Evolutionary conservation across 495 filamentous ascomycete genomes (phyloP).

Genomic region (Neurospora cerealis): DNA sequence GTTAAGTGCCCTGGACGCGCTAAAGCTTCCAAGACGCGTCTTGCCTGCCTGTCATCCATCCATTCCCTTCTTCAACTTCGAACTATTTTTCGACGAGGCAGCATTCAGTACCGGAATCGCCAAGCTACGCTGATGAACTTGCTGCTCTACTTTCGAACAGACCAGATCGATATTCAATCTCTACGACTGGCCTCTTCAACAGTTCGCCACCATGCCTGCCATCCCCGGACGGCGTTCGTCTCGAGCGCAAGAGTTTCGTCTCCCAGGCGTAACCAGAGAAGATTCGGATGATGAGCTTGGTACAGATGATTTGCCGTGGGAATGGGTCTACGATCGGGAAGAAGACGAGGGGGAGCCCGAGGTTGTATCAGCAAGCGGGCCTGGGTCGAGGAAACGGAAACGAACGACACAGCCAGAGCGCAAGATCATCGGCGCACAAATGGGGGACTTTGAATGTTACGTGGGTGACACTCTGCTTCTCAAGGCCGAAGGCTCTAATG

Average conservation of each 20-base stretch:
- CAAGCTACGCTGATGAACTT: background rate
- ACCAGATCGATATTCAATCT: background rate
- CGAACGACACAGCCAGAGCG: constrained; percentile 18
- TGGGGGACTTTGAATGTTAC: constrained; percentile 72
- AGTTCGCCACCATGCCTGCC: background rate
- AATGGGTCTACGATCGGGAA: constrained; percentile 66
- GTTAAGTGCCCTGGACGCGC: background rate
- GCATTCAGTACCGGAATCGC: background rate
- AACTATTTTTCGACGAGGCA: background rate
- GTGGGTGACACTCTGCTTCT: constrained; percentile 78
- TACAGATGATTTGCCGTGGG: constrained; percentile 77
- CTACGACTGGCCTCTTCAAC: background rate
- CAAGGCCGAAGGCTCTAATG: constrained; percentile 67
- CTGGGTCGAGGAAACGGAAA: constrained; percentile 27
- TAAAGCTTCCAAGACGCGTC: background rate
- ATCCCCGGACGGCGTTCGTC: background rate
- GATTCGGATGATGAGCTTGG: constrained; percentile 91
- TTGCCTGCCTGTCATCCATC: background rate
- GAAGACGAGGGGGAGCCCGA: constrained; percentile 7
- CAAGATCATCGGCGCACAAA: constrained; percentile 68
- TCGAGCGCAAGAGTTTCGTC: background rate
- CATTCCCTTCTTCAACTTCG: background rate
- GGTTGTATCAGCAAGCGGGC: constrained; percentile 10
- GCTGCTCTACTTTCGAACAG: background rate
- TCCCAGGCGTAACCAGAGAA: constrained; percentile 54